Evolutionary conservation across 192 early-diverging fungal species (phyloP).

Genomic region (Podila clonocystis): DNA sequence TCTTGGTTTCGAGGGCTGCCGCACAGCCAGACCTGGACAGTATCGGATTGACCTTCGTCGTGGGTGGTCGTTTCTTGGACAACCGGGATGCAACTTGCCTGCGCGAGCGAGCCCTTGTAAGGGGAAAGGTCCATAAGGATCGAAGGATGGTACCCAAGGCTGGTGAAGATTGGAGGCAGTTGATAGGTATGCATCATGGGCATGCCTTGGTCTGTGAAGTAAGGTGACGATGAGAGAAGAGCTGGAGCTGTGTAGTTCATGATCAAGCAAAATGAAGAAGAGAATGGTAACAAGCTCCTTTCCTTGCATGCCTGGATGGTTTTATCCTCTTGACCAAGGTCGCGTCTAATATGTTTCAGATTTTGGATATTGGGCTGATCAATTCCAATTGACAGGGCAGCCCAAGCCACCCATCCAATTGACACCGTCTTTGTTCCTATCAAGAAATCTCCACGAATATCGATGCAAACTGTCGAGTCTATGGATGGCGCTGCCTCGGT

Average conservation of each 20-base stretch:
- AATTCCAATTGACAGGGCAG: conserved; percentile 12
- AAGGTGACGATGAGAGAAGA: background rate
- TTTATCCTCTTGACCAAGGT: background rate
- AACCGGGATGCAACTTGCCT: background rate
- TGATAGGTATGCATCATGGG: conserved; percentile 11
- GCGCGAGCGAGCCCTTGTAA: background rate
- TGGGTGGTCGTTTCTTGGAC: background rate
- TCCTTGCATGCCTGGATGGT: background rate
- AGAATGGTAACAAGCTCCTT: background rate
- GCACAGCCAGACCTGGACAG: background rate
- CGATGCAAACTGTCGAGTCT: no score
- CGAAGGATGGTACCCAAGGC: conserved; percentile 36
- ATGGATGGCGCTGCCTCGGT: no score
- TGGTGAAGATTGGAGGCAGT: conserved; percentile 36
- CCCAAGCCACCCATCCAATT: conserved; percentile 12
- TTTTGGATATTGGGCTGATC: background rate
- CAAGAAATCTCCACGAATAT: background rate
- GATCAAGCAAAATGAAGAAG: background rate
- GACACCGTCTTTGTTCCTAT: background rate
- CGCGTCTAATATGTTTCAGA: background rate
- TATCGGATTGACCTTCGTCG: background rate
- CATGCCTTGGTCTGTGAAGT: background rate
- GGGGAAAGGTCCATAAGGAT: conserved; percentile 30
- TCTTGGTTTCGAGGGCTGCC: background rate
- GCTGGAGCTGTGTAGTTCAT: background rate